Percentiles rank a stretch among this genome's conserved stretches.
These are phyloP conservation scores for Lomentospora prolificans DNA, from an alignment of 2,329 filamentous ascomycete species.

Conservation along the genomic window DNA sequence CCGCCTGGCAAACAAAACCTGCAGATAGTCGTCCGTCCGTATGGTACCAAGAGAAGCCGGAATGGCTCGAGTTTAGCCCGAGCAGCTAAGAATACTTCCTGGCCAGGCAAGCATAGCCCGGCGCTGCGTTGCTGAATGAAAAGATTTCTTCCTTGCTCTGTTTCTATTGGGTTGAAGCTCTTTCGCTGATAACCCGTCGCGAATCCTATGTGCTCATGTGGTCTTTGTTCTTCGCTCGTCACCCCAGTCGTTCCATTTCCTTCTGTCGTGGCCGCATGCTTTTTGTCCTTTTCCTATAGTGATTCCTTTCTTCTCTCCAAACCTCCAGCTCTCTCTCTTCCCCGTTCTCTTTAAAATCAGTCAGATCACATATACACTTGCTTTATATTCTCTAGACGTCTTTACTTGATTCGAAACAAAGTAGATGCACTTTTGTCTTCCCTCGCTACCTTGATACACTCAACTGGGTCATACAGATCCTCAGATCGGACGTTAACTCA, in stretches of 20 bases:
- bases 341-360: no score
- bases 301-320: conserved; percentile 4
- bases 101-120: neutral
- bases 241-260: neutral
- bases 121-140: neutral
- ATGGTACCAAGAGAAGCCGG: neutral
- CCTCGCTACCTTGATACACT: no score
- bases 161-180: conserved; percentile 1
- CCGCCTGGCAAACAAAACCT: neutral
- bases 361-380: no score
- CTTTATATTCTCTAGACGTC: neutral
- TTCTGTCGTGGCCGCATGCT: neutral
- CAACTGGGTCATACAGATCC: no score
- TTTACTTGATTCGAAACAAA: no score
- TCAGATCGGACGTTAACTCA: no score
- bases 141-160: neutral
- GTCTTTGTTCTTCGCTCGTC: neutral
- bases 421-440: no score
- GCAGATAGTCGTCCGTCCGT: neutral
- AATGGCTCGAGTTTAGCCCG: neutral
- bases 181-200: neutral
- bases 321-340: neutral
- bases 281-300: conserved; percentile 16
- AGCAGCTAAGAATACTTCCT: neutral
- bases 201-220: neutral